Evolutionary conservation across 2,329 filamentous ascomycete genomes (phyloP), one percentile per base, ranked within the genome.

Genomic region (Escovopsis weberi): DNA sequence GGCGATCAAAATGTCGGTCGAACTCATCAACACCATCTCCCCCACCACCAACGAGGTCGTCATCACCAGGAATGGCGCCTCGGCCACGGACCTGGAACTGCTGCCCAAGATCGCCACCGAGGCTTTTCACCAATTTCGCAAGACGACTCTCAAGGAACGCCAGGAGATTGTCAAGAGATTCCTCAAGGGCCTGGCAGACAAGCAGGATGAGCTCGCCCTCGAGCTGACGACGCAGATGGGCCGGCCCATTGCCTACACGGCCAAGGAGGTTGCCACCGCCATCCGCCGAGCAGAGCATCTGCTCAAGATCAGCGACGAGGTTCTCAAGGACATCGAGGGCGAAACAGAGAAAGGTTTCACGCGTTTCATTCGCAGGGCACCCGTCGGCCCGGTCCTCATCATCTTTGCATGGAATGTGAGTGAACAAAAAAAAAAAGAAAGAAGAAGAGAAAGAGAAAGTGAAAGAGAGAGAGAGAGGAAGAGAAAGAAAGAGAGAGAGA

Each of bases 181-280:
- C 1, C 66, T 96, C 37, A 73, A 80, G 48, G 63, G 85, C 4
- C 69, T 96, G 26, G 63, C 66, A 12, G 73, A 78, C 40, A 80
- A 78, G 58, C 75, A 87, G 60, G 82, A 91, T 77, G 82, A 79
- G 48, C 70, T 96, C 32, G 87, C 82, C 6, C 73, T 77, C 51
- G 88, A 95, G 60, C 67, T 96, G 46, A 95, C 88, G 0, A 80
- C 85, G 59, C 88, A 96, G 67, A 96, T 96, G 88, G 89, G 89
- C 36, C 75, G 89, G 18, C 89, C 89, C 32, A 94, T 95, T 54
- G 75, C 82, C 33, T 95, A 89, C 60, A 84, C 85, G 0, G 79
- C 74, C 38, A 86, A 79, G 51, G 89, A 96, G 66, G 73, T 96
- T 51, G 66, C 76, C 28, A 96, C 89, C 12, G 88, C 88, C 7